These are phyloP conservation scores for Ganoderma boninense DNA, from an alignment of 1,284 basidiomycete genomes.

Conservation along the genomic window DNA sequence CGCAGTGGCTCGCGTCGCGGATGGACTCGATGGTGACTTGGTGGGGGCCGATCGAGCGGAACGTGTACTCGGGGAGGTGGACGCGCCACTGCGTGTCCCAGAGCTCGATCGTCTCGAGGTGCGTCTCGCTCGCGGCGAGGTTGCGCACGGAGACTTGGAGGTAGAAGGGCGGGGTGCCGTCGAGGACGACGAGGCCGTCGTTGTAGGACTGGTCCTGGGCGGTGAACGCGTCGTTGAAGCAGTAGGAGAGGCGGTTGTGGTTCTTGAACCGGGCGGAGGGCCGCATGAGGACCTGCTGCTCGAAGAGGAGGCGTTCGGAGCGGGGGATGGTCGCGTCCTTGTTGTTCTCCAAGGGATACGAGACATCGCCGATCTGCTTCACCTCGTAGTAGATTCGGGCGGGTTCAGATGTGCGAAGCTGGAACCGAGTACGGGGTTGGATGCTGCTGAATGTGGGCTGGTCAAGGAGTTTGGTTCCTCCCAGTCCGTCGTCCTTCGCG, in stretches of 20 bases:
- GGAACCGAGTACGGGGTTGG: slow-evolving; percentile 83
- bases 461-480: slow-evolving; percentile 68
- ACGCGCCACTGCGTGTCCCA: slow-evolving; percentile 78
- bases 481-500: slow-evolving; percentile 66
- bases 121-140: slow-evolving; percentile 71
- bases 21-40: slow-evolving; percentile 81
- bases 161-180: slow-evolving; percentile 90
- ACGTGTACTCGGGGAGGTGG: slow-evolving; percentile 75
- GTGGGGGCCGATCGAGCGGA: slow-evolving; percentile 84
- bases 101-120: slow-evolving; percentile 66
- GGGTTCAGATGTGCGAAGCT: slow-evolving; percentile 81
- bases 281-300: slow-evolving; percentile 82
- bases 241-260: slow-evolving; percentile 74
- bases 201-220: slow-evolving; percentile 57
- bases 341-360: slow-evolving; percentile 81
- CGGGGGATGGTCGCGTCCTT: slow-evolving; percentile 68
- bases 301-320: slow-evolving; percentile 73
- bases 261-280: slow-evolving; percentile 83
- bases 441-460: slow-evolving; percentile 88
- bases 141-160: slow-evolving; percentile 81
- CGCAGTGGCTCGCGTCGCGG: slow-evolving; percentile 83
- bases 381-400: slow-evolving; percentile 92
- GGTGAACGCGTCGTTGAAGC: slow-evolving; percentile 74
- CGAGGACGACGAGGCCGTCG: slow-evolving; percentile 70
- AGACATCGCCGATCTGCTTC: slow-evolving; percentile 85